These are phyloP conservation scores for Didymellaceae sp. DNA, from an alignment of 2,329 filamentous ascomycete species.

Conservation along the genomic window DNA sequence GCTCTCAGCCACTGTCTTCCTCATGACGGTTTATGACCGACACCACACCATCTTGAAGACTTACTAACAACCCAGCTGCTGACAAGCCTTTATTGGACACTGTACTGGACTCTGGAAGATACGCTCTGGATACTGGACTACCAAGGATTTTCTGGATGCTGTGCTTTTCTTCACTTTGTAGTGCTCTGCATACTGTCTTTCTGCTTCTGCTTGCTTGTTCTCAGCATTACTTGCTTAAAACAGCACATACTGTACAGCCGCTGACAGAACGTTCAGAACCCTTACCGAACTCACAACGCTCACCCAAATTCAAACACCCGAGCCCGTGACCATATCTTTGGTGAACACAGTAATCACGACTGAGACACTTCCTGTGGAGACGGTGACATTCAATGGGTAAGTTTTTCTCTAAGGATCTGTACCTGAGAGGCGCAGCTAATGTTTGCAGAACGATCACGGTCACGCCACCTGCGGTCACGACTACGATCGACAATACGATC, in stretches of 20 bases:
- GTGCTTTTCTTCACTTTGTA: not conserved
- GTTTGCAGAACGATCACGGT: not conserved
- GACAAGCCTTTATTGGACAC: too few species aligned
- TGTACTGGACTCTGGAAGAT: too few species aligned
- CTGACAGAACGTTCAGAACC: constrained; percentile 6
- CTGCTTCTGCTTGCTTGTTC: not conserved
- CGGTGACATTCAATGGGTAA: constrained; percentile 7
- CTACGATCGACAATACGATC: not conserved
- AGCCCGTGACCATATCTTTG: not conserved
- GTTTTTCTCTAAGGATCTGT: not conserved
- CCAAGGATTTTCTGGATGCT: not conserved
- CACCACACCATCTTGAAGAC: too few species aligned
- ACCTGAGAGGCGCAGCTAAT: not conserved
- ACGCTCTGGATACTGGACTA: not conserved
- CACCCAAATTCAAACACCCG: not conserved
- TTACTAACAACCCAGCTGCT: too few species aligned
- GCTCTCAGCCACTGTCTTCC: too few species aligned
- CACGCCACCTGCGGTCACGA: not conserved
- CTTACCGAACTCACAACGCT: constrained; percentile 1
- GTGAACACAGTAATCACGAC: constrained; percentile 1
- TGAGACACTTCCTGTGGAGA: not conserved
- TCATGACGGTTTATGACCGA: too few species aligned
- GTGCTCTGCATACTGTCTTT: not conserved
- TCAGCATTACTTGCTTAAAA: not conserved
- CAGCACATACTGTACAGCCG: not conserved